Conservation (phyloP, 768 basidiomycete genomes). For the Auriculariales sp. region DNA sequence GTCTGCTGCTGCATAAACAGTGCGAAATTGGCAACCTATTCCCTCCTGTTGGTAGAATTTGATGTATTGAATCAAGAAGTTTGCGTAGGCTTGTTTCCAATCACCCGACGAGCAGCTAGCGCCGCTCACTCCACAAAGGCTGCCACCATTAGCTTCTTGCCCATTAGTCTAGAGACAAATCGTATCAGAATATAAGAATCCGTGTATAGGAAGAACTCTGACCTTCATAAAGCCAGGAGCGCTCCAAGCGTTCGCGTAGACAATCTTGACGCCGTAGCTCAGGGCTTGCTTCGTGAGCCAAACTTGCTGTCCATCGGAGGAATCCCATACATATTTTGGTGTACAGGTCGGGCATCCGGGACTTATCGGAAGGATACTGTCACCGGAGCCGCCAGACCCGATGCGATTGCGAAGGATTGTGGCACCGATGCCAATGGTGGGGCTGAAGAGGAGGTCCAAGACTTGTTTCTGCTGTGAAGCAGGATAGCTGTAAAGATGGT, state of each 20-base stretch:
- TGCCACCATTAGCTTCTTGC: slow-evolving; percentile 1
- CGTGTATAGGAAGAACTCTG: too few species aligned
- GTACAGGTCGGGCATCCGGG: background rate
- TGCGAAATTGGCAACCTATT: too few species aligned
- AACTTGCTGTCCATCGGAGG: slow-evolving; percentile 3
- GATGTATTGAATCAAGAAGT: slow-evolving; percentile 7
- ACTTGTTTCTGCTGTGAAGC: slow-evolving; percentile 1
- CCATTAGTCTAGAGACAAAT: too few species aligned
- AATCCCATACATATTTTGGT: slow-evolving; percentile 4
- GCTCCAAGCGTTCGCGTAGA: slow-evolving; percentile 8
- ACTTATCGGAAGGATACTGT: slow-evolving; percentile 1
- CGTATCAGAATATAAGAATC: too few species aligned
- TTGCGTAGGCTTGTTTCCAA: slow-evolving; percentile 7
- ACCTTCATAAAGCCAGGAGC: slow-evolving; percentile 8
- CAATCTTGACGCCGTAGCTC: slow-evolving; percentile 1
- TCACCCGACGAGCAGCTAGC: slow-evolving; percentile 6
- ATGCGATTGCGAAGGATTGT: slow-evolving; percentile 7
- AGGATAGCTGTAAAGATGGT: background rate
- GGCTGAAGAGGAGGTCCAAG: slow-evolving; percentile 5
- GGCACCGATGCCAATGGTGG: slow-evolving; percentile 1
- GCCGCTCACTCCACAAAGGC: slow-evolving; percentile 6
- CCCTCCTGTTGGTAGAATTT: slow-evolving; percentile 4
- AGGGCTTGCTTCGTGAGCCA: slow-evolving; percentile 4
- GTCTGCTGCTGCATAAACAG: too few species aligned
- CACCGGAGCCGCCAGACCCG: background rate